Evolutionary conservation across 306 rosid species (phyloP), one percentile per base, ranked within the genome.

Genomic region (Heteromeles arbutifolia): DNA sequence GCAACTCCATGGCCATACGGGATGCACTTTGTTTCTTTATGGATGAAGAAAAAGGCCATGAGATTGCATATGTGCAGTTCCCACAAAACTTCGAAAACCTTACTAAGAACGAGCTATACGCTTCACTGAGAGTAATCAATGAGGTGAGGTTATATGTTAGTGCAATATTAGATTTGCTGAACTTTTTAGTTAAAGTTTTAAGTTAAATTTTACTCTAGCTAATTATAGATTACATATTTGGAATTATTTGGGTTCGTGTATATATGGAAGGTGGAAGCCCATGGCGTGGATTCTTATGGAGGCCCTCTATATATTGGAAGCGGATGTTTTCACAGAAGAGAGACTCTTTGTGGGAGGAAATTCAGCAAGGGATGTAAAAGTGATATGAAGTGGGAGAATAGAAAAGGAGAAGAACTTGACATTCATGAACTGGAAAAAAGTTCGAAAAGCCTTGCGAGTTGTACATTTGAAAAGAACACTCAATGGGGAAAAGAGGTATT

Each of bases 261-360:
- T 25, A 18, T 15, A 66, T 56, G 78, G 79, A 73, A 93, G 96
- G 69, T 88, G 63, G 96, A 91, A 48, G 76, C 84, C 31, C 81
- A 65, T 68, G 98, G 98, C 26, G 7, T 71, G 19, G 98, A 93
- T 57, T 90, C 89, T 73, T 68, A 6, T 72, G 98, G 93, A 26
- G 97, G 98, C 58, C 83, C 93, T 61, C 39, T 85, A 45, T 91
- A 88, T 67, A 1, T 82, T 57, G 98, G 98, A 81, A 90, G 82
- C 61, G 94, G 92, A 14, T 87, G 96, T 86, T 91, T 93, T 81
- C 93, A 90, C 59, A 81, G 78, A 77, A 94, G 97, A 88, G 95
- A 88, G 6, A 24, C n/a, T 82, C 86, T 94, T 1, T 81, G 80
- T 77, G 97, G 96, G 24, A 85, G 67, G 81, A 86, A 88, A 78